Base-by-base conservation (phyloP, 108 stramenopile species). In the Cylindrotheca closterium region DNA sequence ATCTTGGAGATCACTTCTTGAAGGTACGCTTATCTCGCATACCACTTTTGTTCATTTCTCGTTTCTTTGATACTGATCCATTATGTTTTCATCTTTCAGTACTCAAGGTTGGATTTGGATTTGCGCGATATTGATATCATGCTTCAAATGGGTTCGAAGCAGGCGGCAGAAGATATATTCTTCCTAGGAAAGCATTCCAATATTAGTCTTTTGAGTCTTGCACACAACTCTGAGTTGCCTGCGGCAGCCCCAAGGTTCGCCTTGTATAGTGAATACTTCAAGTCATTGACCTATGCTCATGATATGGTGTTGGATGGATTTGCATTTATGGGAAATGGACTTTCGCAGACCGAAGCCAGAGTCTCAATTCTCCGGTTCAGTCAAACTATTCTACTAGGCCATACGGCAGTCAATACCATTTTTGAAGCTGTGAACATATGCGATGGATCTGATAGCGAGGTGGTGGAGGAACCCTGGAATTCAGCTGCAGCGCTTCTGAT, bases 51-150 rank as follows among this genome's bases (percentile, higher is more conserved):
- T n/a, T n/a, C n/a, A n/a, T n/a, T n/a, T n/a, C n/a, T n/a, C n/a
- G n/a, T n/a, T n/a, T n/a, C n/a, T n/a, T n/a, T n/a, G n/a, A n/a
- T n/a, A n/a, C n/a, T n/a, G n/a, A n/a, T n/a, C n/a, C n/a, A n/a
- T n/a, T n/a, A n/a, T n/a, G n/a, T n/a, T n/a, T n/a, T n/a, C n/a
- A n/a, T 29, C 55, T 10, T 42, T 25, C 59, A 84, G 83, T 53
- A 60, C 34, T 75, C 79, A 4, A 67, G 57, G 52, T 24, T 90
- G 17, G 88, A 90, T 58, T 63, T 82, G 25, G 88, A 90, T 55
- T 70, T 86, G 30, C 74, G 67, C 7, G 73, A 78, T 23, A 70
- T 84, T 22, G 67, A 78, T 30, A 80, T 86, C 29, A 55, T 85
- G 46, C 72, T 82, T 70, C 51, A 73, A 29, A 57, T 73, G 60